These are phyloP conservation scores for Lentithecium fluviatile DNA, from an alignment of 495 filamentous ascomycete genomes.

Conservation along the genomic window DNA sequence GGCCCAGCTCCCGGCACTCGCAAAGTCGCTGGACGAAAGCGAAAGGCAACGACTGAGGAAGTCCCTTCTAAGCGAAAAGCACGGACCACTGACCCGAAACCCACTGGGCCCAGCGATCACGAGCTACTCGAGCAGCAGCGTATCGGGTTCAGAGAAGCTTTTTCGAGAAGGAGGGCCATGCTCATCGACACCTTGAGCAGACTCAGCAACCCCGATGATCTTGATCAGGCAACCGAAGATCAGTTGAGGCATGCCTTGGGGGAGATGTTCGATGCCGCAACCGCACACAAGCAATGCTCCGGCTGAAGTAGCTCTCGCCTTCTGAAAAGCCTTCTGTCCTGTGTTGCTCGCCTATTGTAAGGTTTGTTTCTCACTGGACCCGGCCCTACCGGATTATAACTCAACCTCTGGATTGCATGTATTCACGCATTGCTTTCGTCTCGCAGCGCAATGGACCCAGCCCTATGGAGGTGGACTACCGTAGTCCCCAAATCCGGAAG, in stretches of 20 bases:
- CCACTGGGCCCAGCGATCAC: conserved; percentile 6
- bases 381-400: too few relatives aligned
- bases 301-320: conserved; percentile 14
- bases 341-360: too few relatives aligned
- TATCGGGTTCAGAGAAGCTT: conserved; percentile 19
- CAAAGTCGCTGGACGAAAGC: conserved; percentile 17
- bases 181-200: conserved; percentile 18
- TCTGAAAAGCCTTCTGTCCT: neutral
- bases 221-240: conserved; percentile 10
- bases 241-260: conserved; percentile 26
- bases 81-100: neutral
- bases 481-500: too few relatives aligned
- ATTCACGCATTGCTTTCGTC: too few relatives aligned
- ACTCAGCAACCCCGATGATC: conserved; percentile 30
- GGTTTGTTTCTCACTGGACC: too few relatives aligned
- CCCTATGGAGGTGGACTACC: too few relatives aligned
- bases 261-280: conserved; percentile 25
- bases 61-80: conserved; percentile 25
- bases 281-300: conserved; percentile 20
- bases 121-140: conserved; percentile 20
- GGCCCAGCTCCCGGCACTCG: neutral
- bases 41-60: conserved; percentile 28
- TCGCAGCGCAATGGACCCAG: too few relatives aligned
- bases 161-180: conserved; percentile 15
- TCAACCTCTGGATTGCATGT: too few relatives aligned